Percentiles rank a stretch among this genome's conserved stretches.
phyloP scores from a whole-genome alignment of 208 protist genomes.

The Trypanosomatidae sp. region DNA sequence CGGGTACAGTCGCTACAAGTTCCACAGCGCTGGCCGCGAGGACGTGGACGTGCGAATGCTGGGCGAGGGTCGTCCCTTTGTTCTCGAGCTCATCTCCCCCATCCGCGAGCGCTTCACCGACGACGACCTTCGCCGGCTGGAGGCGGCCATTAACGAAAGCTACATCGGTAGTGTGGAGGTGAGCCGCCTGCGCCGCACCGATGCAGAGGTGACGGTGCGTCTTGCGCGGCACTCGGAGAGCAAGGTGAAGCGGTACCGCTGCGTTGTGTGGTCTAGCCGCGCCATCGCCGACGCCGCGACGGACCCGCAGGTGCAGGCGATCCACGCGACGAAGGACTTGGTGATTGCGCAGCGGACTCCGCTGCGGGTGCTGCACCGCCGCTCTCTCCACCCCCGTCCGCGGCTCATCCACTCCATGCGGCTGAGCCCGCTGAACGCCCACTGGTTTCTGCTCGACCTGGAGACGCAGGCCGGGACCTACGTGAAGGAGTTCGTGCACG shows the following conservation, averaged over 20 bases:
- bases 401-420: slow-evolving; percentile 86
- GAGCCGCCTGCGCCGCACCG: slow-evolving; percentile 50
- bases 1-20: slow-evolving; percentile 87
- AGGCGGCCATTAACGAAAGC: slow-evolving; percentile 50
- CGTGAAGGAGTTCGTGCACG: slow-evolving; percentile 99
- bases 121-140: slow-evolving; percentile 46
- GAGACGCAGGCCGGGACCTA: slow-evolving; percentile 96
- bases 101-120: slow-evolving; percentile 50
- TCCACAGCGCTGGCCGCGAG: slow-evolving; percentile 93
- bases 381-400: slow-evolving; percentile 75
- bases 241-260: slow-evolving; percentile 91
- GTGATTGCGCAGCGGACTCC: slow-evolving; percentile 90
- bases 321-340: slow-evolving; percentile 56
- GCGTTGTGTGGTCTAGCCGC: slow-evolving; percentile 78
- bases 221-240: slow-evolving; percentile 83
- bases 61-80: slow-evolving; percentile 91
- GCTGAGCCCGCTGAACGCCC: slow-evolving; percentile 70
- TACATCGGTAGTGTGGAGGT: slow-evolving; percentile 77
- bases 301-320: slow-evolving; percentile 39
- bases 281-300: slow-evolving; percentile 41
- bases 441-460: slow-evolving; percentile 92
- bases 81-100: slow-evolving; percentile 86
- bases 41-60: slow-evolving; percentile 97
- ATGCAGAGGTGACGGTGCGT: slow-evolving; percentile 68
- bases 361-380: slow-evolving; percentile 95